phyloP scores from a whole-genome alignment of 805 yeast genomes.

The Saccharomycopsis vini region DNA sequence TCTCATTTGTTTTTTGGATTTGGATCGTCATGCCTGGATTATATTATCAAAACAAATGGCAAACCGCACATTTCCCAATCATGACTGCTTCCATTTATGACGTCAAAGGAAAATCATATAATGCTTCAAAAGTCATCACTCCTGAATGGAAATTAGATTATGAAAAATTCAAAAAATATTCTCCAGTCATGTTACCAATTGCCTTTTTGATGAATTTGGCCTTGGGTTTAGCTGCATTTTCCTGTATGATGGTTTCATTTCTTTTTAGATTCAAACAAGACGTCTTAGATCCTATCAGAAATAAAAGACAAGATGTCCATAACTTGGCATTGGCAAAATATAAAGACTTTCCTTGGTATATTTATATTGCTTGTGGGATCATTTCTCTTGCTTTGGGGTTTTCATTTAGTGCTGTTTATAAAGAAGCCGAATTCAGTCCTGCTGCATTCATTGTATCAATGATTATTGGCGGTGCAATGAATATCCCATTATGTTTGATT shows the following conservation, averaged over 20 bases:
- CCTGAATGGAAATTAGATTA: slow-evolving; percentile 18
- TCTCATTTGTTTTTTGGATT: slow-evolving; percentile 44
- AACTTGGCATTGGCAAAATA: slow-evolving; percentile 45
- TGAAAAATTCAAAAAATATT: slow-evolving; percentile 37
- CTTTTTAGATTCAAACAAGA: too few relatives aligned
- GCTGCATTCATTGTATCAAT: not conserved
- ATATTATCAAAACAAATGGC: slow-evolving; percentile 24
- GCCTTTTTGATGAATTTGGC: slow-evolving; percentile 50
- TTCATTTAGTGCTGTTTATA: slow-evolving; percentile 27
- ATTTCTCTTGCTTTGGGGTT: slow-evolving; percentile 36
- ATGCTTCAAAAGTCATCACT: slow-evolving; percentile 20
- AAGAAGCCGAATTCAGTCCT: not conserved
- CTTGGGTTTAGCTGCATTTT: slow-evolving; percentile 52
- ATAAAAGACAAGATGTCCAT: slow-evolving; percentile 32
- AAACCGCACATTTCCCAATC: slow-evolving; percentile 24
- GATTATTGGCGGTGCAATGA: not conserved
- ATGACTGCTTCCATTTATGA: slow-evolving; percentile 21
- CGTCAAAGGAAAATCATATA: slow-evolving; percentile 18
- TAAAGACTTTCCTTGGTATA: slow-evolving; percentile 67
- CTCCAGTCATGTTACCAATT: slow-evolving; percentile 52
- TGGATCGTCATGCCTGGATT: slow-evolving; percentile 31
- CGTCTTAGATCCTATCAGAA: slow-evolving; percentile 39
- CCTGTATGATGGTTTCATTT: slow-evolving; percentile 51
- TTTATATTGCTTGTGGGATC: too few relatives aligned
- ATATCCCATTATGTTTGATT: slow-evolving; percentile 27